phyloP scores from a whole-genome alignment of 768 basidiomycete genomes.

The Kwoniella mangroviensis region DNA sequence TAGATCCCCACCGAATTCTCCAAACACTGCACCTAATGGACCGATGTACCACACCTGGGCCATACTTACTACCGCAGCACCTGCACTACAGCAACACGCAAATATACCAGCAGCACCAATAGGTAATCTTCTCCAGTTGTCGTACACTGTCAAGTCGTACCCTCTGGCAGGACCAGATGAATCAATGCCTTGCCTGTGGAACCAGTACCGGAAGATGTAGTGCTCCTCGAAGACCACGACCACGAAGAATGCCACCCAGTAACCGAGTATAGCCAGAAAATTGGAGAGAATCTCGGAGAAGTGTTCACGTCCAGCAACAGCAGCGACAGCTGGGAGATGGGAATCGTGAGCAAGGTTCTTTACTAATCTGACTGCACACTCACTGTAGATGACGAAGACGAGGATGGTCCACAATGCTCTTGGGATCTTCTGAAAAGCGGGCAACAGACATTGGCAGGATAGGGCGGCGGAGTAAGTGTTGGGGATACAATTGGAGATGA shows the following conservation, averaged over 20 bases:
- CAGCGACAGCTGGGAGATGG: constrained; percentile 26
- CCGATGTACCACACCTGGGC: constrained; percentile 64
- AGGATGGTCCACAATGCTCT: constrained; percentile 63
- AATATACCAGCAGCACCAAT: constrained; percentile 63
- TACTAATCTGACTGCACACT: neutral
- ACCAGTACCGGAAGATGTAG: constrained; percentile 61
- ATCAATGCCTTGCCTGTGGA: constrained; percentile 8
- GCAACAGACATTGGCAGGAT: constrained; percentile 62
- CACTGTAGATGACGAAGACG: constrained; percentile 54
- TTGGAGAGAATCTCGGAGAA: constrained; percentile 61
- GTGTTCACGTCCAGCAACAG: constrained; percentile 58
- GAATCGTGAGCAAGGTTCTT: neutral
- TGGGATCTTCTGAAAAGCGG: constrained; percentile 61
- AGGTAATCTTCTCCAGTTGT: constrained; percentile 61
- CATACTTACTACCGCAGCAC: constrained; percentile 65
- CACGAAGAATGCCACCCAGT: constrained; percentile 63
- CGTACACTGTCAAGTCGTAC: constrained; percentile 65
- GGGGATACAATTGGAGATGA: constrained; percentile 59
- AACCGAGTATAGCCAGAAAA: constrained; percentile 61
- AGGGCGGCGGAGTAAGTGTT: constrained; percentile 63
- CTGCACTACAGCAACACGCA: constrained; percentile 62
- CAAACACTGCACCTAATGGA: constrained; percentile 61
- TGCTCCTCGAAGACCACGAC: constrained; percentile 63
- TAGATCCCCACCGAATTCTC: constrained; percentile 63
- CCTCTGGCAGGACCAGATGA: constrained; percentile 58